Evolutionary conservation across 169 alveolate genomes (phyloP).

Genomic region (Eimeria acervulina): DNA sequence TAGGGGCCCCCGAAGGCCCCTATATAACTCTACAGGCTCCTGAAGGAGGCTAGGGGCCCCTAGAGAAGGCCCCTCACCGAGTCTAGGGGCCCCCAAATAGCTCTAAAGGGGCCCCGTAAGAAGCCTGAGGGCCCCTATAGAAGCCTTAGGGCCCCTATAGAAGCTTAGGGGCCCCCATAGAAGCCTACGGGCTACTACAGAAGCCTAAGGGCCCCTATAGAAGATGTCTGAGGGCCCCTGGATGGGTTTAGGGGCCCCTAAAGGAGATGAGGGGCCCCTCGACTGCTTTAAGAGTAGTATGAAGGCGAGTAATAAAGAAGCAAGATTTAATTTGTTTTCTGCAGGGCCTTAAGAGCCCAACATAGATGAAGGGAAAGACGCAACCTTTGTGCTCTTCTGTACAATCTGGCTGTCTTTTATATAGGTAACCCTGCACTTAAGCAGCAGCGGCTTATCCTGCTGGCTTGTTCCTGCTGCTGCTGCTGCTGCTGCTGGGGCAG

Average conservation of each 20-base stretch:
- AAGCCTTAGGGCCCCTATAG: neutral
- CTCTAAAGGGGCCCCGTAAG: neutral
- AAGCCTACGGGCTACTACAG: neutral
- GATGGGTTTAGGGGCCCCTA: too few species aligned
- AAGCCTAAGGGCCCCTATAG: neutral
- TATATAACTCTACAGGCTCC: too few species aligned
- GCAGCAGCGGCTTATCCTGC: slow-evolving; percentile 66
- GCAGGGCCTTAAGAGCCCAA: neutral
- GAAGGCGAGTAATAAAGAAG: neutral
- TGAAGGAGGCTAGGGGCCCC: neutral
- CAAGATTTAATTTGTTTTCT: too few species aligned
- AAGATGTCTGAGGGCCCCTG: too few species aligned
- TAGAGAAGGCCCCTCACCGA: too few species aligned
- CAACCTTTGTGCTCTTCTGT: slow-evolving; percentile 73
- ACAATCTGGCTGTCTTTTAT: slow-evolving; percentile 29
- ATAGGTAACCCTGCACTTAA: slow-evolving; percentile 77
- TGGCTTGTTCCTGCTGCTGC: slow-evolving; percentile 54
- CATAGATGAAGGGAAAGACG: slow-evolving; percentile 41
- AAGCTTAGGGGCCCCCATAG: neutral
- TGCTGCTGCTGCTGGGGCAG: slow-evolving; percentile 28
- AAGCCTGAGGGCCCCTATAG: neutral
- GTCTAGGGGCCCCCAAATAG: neutral
- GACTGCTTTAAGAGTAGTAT: neutral
- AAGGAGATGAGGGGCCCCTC: too few species aligned
- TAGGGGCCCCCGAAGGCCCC: neutral